Evolutionary conservation across 257 asterid genomes (phyloP), one percentile per base, ranked within the genome.

Genomic region (Solanum sejunctum): DNA sequence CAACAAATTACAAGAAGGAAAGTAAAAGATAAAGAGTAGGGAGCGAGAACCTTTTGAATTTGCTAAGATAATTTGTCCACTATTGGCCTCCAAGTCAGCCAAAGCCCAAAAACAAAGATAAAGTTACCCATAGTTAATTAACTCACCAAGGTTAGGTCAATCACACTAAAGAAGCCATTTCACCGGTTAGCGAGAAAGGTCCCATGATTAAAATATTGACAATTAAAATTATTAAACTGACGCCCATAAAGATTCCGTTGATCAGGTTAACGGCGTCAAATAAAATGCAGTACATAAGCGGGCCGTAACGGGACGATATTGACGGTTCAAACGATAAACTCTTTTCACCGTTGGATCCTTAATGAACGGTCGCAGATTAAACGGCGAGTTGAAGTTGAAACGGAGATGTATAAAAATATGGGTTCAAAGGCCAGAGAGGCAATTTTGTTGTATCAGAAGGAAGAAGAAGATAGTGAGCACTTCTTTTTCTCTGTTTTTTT

Each of bases 341-440:
- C 57, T 88, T 87, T 87, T 6, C 5, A 52, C 93, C 92, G 92
- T 89, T 72, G 1, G 84, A 88, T 86, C 9, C 17, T 41, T 54
- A 66, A 89, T 83, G 60, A 87, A 88, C 93, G 93, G 51, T 61
- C 17, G 4, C 80, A 81, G 90, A 89, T 90, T n/a, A 56, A 60
- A 84, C 81, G 49, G 18, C 78, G 71, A 54, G 18, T 64, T 32
- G 85, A 60, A 83, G 88, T 71, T 61, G 36, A 90, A 86, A 86
- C 84, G 85, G 85, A 86, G 28, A 80, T 87, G 92, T 92, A 91
- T 91, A 93, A 92, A 90, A 87, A 72, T 87, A 91, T 89, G 89
- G 92, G 91, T 69, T 89, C 79, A 86, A 88, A 88, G 83, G 93
- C 86, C 80, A 84, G 86, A 79, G 92, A 88, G 92, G 83, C 83